Evolutionary conservation across 352 stramenopile species (phyloP).

Genomic region (Aphanomyces astaci): DNA sequence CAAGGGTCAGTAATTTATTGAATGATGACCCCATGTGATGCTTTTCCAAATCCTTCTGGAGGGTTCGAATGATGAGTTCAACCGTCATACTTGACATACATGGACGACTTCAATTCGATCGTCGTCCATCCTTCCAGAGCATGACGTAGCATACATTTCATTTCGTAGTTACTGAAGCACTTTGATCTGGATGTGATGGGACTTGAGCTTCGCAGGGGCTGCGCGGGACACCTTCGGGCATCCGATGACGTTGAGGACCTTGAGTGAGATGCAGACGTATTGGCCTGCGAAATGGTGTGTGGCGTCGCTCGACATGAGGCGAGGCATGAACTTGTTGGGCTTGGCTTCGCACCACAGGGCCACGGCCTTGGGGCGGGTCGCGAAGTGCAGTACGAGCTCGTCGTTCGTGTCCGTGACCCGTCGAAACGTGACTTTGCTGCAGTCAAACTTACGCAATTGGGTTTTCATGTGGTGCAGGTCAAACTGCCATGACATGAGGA

Average conservation of each 20-base stretch:
- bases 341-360: conserved; percentile 11
- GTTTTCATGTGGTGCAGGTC: conserved; percentile 24
- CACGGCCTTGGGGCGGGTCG: conserved; percentile 14
- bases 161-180: conserved; percentile 18
- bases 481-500: conserved; percentile 1
- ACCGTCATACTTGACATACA: too few species aligned
- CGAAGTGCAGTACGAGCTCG: conserved; percentile 18
- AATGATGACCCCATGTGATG: too few species aligned
- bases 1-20: too few species aligned
- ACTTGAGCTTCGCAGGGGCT: background rate
- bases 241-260: conserved; percentile 16
- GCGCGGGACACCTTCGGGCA: background rate
- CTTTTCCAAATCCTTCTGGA: too few species aligned
- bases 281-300: background rate
- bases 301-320: conserved; percentile 5
- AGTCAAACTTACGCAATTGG: conserved; percentile 22
- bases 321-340: conserved; percentile 16
- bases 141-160: too few species aligned
- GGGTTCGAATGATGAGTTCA: too few species aligned
- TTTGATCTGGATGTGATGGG: conserved; percentile 18
- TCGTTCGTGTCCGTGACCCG: background rate
- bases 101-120: too few species aligned
- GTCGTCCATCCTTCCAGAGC: too few species aligned
- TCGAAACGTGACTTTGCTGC: conserved; percentile 4
- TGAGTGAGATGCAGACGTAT: conserved; percentile 22